Conservation (phyloP, 2,329 filamentous ascomycete species). For the Sporothrix schenckii region DNA sequence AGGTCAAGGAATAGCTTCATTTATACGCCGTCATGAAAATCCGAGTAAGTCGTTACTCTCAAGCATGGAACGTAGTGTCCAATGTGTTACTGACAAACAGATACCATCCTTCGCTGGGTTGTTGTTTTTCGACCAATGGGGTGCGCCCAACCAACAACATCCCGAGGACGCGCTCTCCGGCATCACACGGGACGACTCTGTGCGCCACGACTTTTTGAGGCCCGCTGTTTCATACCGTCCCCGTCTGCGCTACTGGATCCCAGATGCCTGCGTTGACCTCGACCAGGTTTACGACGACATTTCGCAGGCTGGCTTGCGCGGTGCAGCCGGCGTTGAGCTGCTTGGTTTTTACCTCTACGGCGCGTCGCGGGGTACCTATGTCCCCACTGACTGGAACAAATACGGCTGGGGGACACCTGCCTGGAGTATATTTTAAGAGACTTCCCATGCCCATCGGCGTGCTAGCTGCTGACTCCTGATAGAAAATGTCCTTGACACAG, state of each 20-base stretch:
- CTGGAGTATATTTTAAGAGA: neutral
- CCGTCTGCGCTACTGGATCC: constrained; percentile 17
- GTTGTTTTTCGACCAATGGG: neutral
- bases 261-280: constrained; percentile 2
- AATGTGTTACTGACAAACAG: neutral
- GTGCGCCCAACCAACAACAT: neutral
- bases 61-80: neutral
- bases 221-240: neutral
- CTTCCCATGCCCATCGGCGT: neutral
- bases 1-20: neutral
- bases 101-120: neutral
- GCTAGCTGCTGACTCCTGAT: neutral
- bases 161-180: neutral
- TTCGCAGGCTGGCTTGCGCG: constrained; percentile 13
- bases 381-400: constrained; percentile 8
- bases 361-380: neutral
- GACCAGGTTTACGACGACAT: constrained; percentile 18
- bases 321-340: neutral
- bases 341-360: constrained; percentile 9
- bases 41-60: neutral
- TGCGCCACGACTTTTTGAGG: neutral
- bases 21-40: neutral
- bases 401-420: constrained; percentile 23
- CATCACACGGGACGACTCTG: neutral
- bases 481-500: constrained; percentile 10